These are phyloP conservation scores for Sisymbrium altissimum DNA, from an alignment of 345 rosid genomes.

Conservation along the genomic window DNA sequence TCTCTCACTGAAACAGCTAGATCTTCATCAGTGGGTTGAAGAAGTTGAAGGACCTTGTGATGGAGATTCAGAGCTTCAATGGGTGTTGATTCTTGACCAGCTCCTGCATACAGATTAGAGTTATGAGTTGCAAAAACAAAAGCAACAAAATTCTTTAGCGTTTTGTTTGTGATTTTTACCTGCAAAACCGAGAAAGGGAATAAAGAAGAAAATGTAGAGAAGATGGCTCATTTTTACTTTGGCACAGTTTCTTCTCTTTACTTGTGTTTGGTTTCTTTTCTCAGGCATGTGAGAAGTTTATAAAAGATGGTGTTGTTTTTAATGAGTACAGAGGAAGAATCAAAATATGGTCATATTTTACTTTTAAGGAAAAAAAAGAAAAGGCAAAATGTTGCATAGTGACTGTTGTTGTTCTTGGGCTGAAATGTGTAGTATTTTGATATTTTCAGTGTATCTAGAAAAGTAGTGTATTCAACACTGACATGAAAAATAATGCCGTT, in stretches of 20 bases:
- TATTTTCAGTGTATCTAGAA: not conserved
- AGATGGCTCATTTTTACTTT: conserved; percentile 30
- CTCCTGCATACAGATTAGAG: conserved; percentile 37
- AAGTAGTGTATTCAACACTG: not conserved
- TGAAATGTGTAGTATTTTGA: not conserved
- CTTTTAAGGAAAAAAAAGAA: not conserved
- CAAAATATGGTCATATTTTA: not conserved
- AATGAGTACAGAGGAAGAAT: conserved; percentile 28
- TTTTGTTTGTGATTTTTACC: conserved; percentile 34
- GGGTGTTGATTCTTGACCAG: conserved; percentile 47
- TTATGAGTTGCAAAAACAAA: not conserved
- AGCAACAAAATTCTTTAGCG: not conserved
- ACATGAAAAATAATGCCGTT: conserved; percentile 25
- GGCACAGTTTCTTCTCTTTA: conserved; percentile 7
- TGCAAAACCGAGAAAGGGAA: conserved; percentile 45
- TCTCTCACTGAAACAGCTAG: conserved; percentile 49
- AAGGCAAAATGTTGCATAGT: not conserved
- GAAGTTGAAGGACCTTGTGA: conserved; percentile 26
- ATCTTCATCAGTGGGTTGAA: conserved; percentile 32
- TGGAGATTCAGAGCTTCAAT: conserved; percentile 38
- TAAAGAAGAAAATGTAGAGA: conserved; percentile 33
- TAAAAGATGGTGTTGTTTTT: conserved; percentile 17
- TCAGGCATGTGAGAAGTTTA: conserved; percentile 20
- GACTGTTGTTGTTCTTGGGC: not conserved
- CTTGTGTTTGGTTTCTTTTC: conserved; percentile 19